A percentile compares a stretch with the other conserved stretches of the same genome.
These are phyloP conservation scores for Candida frijolesensis DNA, from an alignment of 1,139 yeast genomes.

Conservation along the genomic window DNA sequence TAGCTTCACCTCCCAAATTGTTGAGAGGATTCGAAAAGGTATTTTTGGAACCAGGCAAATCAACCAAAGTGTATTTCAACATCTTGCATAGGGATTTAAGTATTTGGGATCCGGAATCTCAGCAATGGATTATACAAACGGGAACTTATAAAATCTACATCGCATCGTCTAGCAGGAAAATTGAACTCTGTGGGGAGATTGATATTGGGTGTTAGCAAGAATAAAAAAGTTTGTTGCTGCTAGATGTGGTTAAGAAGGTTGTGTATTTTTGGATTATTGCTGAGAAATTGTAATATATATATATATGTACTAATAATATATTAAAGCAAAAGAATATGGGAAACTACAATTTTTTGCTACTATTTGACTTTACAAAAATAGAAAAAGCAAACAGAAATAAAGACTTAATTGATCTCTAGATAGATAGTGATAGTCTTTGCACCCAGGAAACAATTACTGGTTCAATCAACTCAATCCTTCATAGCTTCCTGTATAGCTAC, in stretches of 20 bases:
- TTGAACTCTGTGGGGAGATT: conserved; percentile 51
- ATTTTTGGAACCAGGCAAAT: conserved; percentile 45
- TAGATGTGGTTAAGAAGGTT: no score
- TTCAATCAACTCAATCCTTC: background rate
- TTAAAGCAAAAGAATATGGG: no score
- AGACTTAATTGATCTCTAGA: background rate
- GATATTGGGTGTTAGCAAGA: conserved; percentile 34
- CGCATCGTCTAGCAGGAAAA: conserved; percentile 54
- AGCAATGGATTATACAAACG: conserved; percentile 63
- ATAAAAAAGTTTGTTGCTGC: no score
- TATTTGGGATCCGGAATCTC: conserved; percentile 59
- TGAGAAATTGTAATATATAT: no score
- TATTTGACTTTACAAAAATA: background rate
- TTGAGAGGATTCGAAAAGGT: conserved; percentile 65
- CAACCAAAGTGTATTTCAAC: conserved; percentile 43
- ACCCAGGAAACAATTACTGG: background rate
- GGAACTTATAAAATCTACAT: conserved; percentile 59
- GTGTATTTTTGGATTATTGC: no score
- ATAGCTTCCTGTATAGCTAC: conserved; percentile 36
- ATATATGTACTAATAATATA: no score
- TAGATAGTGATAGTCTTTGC: background rate
- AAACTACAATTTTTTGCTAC: background rate
- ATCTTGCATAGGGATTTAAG: conserved; percentile 58
- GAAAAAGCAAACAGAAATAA: background rate
- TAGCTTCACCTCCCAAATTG: conserved; percentile 50